These are phyloP conservation scores for Suillus occidentalis DNA, from an alignment of 768 basidiomycete species.

Conservation along the genomic window DNA sequence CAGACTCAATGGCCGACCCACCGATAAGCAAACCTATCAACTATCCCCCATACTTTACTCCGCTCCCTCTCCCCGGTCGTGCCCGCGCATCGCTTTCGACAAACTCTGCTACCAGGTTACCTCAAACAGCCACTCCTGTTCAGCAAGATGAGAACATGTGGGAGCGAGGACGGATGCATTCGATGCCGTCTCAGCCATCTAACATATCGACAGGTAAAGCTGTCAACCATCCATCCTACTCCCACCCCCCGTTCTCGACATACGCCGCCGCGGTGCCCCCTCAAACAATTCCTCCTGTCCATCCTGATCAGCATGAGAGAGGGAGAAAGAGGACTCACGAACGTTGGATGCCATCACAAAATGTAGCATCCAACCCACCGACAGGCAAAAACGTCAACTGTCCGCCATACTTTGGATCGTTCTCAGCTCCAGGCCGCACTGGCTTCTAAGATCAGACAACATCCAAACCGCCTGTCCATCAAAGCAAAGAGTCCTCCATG, in stretches of 20 bases:
- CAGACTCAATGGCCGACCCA: neutral
- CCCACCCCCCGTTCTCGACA: neutral
- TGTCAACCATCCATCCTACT: neutral
- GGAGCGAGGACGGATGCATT: too few species aligned
- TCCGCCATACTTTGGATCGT: constrained; percentile 19
- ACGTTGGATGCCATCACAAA: constrained; percentile 60
- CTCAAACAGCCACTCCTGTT: too few species aligned
- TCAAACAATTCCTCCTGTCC: too few species aligned
- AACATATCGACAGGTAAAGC: too few species aligned
- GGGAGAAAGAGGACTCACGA: constrained; percentile 48
- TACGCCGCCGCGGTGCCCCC: too few species aligned
- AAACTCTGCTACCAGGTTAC: too few species aligned
- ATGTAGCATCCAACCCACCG: constrained; percentile 36
- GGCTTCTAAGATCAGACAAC: constrained; percentile 18
- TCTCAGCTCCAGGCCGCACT: constrained; percentile 17
- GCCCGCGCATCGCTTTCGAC: too few species aligned
- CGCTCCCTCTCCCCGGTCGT: too few species aligned
- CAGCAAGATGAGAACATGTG: too few species aligned
- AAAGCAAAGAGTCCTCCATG: neutral
- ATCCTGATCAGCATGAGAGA: constrained; percentile 53
- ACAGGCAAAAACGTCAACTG: constrained; percentile 29
- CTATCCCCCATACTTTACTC: neutral
- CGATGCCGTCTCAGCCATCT: too few species aligned
- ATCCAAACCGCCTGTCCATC: neutral
- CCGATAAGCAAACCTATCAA: neutral